Base-by-base conservation (phyloP, 2,329 filamentous ascomycete genomes). In the Cytospora piceicola region DNA sequence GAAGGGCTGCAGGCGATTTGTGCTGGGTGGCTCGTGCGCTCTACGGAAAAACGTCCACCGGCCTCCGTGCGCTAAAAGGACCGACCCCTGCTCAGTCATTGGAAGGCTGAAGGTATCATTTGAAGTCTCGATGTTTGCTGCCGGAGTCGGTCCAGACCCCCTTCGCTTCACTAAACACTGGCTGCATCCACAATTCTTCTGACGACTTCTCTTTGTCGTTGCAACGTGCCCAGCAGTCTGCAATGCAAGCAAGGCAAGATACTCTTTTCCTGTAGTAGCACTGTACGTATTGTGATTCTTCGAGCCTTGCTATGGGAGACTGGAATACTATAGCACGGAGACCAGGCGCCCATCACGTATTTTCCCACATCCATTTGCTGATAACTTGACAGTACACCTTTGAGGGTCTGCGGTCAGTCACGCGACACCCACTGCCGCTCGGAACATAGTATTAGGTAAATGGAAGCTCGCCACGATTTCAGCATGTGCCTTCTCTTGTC, bases 21-120 rank as follows among this genome's bases (percentile, higher is more conserved):
- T 63, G 61, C 42, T 39, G 53, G 24, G 2, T 7, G 24, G 60
- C 46, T 52, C 61, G 61, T 63, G 61, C 61, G 56, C 42, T 6
- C 51, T 27, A 55, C 53, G 39, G 61, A 63, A 57, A 63, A 63
- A 55, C 39, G 46, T 57, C 56, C 61, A 55, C 61, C 56, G 46
- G 46, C 39, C 53, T 39, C 51, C 61, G 53, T 42, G 34, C 22
- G 42, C 57, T 24, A 32, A 27, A 17, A 24, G 15, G 29, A 39
- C 29, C 42, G 46, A 51, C 29, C 6, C 29, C 12, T 30, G 52
- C 27, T 22, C 27, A 20, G 17, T 15, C 20, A 12, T 36, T 5
- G 34, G 34, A n/a, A 42, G 39, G 39, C 39, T 42, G 15, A 12
- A 42, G 39, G 39, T 15, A 42, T 20, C 46, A 49, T 12, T 20